These are phyloP conservation scores for Mucuna pruriens DNA, from an alignment of 306 rosid genomes.

Conservation along the genomic window DNA sequence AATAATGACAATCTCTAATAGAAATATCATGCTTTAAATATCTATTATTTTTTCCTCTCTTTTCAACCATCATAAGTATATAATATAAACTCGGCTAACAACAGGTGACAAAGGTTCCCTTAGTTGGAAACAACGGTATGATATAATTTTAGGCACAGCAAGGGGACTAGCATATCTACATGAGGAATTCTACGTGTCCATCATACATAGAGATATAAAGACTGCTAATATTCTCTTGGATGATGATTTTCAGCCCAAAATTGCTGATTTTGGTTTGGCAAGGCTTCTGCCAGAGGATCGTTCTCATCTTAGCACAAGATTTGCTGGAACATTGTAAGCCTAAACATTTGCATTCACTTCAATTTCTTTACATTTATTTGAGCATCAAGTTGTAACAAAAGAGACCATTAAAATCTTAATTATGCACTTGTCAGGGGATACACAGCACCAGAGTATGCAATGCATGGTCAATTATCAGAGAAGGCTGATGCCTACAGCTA, in stretches of 20 bases:
- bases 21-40: not conserved
- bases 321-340: constrained; percentile 80
- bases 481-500: constrained; percentile 71
- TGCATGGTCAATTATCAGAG: constrained; percentile 73
- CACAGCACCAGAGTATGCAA: constrained; percentile 76
- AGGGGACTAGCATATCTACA: constrained; percentile 69
- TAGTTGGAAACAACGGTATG: constrained; percentile 60
- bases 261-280: constrained; percentile 74
- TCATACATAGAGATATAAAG: constrained; percentile 61
- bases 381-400: not conserved
- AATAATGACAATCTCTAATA: constrained; percentile 4
- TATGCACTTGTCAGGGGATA: constrained; percentile 55
- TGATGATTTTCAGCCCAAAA: constrained; percentile 55
- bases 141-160: constrained; percentile 63
- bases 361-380: not conserved
- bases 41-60: not conserved
- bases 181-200: constrained; percentile 65
- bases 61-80: not conserved
- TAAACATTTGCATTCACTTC: not conserved
- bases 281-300: constrained; percentile 60
- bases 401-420: not conserved
- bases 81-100: not conserved
- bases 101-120: constrained; percentile 60
- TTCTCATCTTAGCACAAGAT: constrained; percentile 67
- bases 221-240: constrained; percentile 66